Base-by-base conservation (phyloP, 345 rosid species). In the Acer saccharum region DNA sequence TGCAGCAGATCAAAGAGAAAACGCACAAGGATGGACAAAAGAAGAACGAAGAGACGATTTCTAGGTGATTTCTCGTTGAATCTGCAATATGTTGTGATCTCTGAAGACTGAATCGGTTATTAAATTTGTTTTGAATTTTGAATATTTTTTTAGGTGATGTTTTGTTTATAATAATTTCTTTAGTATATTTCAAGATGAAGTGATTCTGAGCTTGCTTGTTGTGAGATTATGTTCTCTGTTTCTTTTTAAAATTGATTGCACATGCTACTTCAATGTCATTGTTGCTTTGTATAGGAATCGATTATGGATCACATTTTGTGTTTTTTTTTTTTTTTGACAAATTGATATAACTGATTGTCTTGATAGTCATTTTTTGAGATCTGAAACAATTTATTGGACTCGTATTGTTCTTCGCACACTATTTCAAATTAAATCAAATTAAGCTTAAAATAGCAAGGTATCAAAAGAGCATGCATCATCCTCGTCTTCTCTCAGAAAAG, bases 31-130 rank as follows among this genome's bases (percentile, higher is more conserved):
- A 92, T 77, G 92, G 92, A 50, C 91, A 86, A 54, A 91, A 89
- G 92, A 92, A 87, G 87, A 92, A 93, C 79, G 98, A 91, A 76
- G 92, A 92, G 77, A 94, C 94, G 76, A 90, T 94, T 79, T 90
- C 92, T 20, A 94, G 97, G 97, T 91, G 32, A 18, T 60, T 17
- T 64, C 55, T 12, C 3, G 23, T 58, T n/a, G 20, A 8, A 58
- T 58, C 63, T 58, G 9, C 23, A 13, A n/a, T 58, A 4, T 17
- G 18, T 58, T 58, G 63, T 58, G 21, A 20, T 18, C 17, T 10
- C 10, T 4, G 9, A 60, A 7, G 52, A 46, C 67, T 13, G 55
- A 52, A 76, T 75, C 61, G 29, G 44, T 16, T 11, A 23, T 12
- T 17, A 23, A 16, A 3, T 50, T 50, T 29, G 4, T 9, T 20